Evolutionary conservation across 495 filamentous ascomycete species (phyloP).

Genomic region (Aspergillus haitiensis): DNA sequence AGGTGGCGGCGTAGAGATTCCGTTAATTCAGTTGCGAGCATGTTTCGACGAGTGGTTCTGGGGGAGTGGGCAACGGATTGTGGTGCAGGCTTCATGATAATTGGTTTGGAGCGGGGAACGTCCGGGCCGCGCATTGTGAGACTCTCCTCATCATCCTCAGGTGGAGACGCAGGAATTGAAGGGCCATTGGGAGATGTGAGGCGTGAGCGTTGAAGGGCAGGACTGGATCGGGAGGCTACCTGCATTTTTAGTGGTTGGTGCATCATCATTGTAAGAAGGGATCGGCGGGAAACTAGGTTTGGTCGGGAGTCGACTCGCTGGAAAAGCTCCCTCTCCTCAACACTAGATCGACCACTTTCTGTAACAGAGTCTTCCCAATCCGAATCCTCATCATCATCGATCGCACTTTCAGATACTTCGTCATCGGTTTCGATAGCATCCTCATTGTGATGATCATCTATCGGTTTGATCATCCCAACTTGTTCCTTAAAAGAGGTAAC

Average conservation of each 20-base stretch:
- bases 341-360: slow-evolving; percentile 76
- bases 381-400: slow-evolving; percentile 83
- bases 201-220: slow-evolving; percentile 76
- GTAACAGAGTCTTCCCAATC: slow-evolving; percentile 95
- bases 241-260: slow-evolving; percentile 60
- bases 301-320: slow-evolving; percentile 86
- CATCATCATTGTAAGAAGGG: slow-evolving; percentile 86
- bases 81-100: slow-evolving; percentile 61
- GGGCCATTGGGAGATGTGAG: slow-evolving; percentile 72
- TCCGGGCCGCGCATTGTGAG: slow-evolving; percentile 73
- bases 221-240: slow-evolving; percentile 69
- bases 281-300: slow-evolving; percentile 81
- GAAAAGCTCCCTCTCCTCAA: slow-evolving; percentile 78
- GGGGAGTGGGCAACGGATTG: slow-evolving; percentile 79
- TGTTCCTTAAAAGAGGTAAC: slow-evolving; percentile 83
- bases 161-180: slow-evolving; percentile 70
- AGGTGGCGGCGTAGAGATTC: slow-evolving; percentile 75
- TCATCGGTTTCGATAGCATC: slow-evolving; percentile 74
- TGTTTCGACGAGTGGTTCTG: slow-evolving; percentile 90
- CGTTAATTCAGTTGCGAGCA: slow-evolving; percentile 91
- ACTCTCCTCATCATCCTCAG: slow-evolving; percentile 63
- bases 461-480: slow-evolving; percentile 62
- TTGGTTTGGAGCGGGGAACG: slow-evolving; percentile 80
- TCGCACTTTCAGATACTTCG: slow-evolving; percentile 75
- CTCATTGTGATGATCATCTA: slow-evolving; percentile 61